Evolutionary conservation across 1,139 yeast genomes (phyloP), one percentile per base, ranked within the genome.

Genomic region (Taiozyma sp.): DNA sequence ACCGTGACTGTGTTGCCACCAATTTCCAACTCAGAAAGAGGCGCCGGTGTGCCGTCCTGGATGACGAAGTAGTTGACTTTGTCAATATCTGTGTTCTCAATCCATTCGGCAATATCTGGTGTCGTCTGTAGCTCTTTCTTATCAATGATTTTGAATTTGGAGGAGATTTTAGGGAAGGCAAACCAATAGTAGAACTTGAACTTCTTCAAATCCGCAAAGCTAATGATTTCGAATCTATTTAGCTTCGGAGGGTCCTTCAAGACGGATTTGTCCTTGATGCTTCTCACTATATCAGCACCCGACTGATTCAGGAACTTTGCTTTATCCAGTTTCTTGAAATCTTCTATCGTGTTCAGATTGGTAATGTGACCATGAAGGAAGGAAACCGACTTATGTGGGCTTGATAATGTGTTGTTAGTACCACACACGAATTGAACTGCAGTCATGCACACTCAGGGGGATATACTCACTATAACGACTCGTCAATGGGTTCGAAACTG

Each of bases 111-210:
- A 9, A 63, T 55, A 0, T 46, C 53, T 2, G 62, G 52, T n/a
- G 47, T 47, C 29, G 16, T 47, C 4, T 42, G 49, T 19, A 47
- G 50, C 1, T 24, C 28, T 10, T 10, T 48, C 14, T 37, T 24
- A 3, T 43, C 32, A 0, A 46, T 50, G n/a, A 56, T 53, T 14
- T 37, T 55, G 85, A 81, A 79, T 26, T 66, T 68, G 9, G 80
- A 70, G 39, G 72, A 70, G 22, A 88, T 68, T 0, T 79, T 72
- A 0, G 98, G 97, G 57, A 81, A 82, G 7, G 91, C 88, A 58
- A 88, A 77, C 99, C 99, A 93, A 67, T 91, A 91, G 61, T 80
- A 86, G 63, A 87, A 93, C 60, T 79, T 83, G 70, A 87, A 90
- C 68, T 87, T 88, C 67, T 93, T 93, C 64, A 93, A 75, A 66